These are phyloP conservation scores for Colletotrichum scovillei DNA, from an alignment of 2,329 filamentous ascomycete genomes.

Conservation along the genomic window DNA sequence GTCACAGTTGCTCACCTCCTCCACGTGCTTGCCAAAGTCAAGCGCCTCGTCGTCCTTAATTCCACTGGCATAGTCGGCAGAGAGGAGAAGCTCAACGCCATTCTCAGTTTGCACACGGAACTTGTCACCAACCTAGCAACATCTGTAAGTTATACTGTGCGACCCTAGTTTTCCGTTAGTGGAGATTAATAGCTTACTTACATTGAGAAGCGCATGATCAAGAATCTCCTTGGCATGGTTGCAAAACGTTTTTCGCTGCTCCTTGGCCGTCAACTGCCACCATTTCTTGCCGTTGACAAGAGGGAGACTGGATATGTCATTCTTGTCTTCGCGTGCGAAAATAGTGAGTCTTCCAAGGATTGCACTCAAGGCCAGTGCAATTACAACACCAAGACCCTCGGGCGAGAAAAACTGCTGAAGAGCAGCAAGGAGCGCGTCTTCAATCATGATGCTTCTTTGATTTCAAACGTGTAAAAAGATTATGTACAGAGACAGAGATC, in stretches of 20 bases:
- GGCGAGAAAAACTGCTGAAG: background rate
- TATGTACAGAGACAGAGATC: background rate
- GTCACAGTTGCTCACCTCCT: background rate
- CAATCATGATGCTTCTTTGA: background rate
- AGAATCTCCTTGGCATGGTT: background rate
- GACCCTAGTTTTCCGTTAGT: background rate
- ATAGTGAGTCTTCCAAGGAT: background rate
- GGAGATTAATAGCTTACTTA: background rate
- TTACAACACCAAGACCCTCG: background rate
- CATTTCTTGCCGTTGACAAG: background rate
- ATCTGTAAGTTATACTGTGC: background rate
- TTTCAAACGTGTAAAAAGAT: background rate
- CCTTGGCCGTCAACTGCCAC: background rate
- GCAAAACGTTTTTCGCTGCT: background rate
- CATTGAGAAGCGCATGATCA: background rate
- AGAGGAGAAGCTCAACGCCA: background rate
- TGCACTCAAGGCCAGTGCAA: background rate
- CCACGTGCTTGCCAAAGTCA: background rate
- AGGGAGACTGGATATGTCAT: background rate
- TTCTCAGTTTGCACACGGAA: background rate
- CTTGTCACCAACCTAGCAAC: background rate
- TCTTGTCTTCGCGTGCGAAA: background rate
- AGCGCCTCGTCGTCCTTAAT: background rate
- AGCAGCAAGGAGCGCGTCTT: background rate
- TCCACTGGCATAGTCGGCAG: background rate